Evolutionary conservation across 352 stramenopile genomes (phyloP).

Genomic region (Saprolegnia parasitica): DNA sequence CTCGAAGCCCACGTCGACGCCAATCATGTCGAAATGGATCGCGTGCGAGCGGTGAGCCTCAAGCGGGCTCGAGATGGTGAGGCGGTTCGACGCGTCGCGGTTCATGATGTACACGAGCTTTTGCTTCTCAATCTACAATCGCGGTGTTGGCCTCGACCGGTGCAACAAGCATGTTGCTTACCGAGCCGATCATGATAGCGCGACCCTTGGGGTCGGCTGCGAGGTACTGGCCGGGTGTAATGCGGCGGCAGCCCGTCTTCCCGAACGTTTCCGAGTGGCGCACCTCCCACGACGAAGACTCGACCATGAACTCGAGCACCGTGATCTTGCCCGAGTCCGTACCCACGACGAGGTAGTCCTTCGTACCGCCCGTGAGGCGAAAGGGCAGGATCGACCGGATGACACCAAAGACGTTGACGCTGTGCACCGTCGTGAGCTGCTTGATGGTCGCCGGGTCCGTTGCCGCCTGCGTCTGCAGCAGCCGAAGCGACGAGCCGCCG

Average conservation of each 20-base stretch:
- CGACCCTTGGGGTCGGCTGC: conserved; percentile 95
- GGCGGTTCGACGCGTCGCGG: conserved; percentile 87
- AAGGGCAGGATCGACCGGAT: conserved; percentile 92
- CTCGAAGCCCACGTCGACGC: conserved; percentile 98
- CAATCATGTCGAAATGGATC: conserved; percentile 93
- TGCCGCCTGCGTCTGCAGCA: conserved; percentile 60
- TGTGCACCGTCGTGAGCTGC: conserved; percentile 72
- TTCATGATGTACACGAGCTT: conserved; percentile 99
- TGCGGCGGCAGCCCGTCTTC: conserved; percentile 94
- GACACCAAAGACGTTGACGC: conserved; percentile 86
- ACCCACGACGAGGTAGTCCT: conserved; percentile 95
- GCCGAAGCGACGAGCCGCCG: conserved; percentile 90
- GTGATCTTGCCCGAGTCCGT: conserved; percentile 95
- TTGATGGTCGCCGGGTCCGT: conserved; percentile 58
- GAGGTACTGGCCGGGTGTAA: conserved; percentile 97
- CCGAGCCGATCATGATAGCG: conserved; percentile 92
- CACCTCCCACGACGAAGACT: conserved; percentile 64
- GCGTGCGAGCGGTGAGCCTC: conserved; percentile 96
- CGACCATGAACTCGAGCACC: conserved; percentile 91
- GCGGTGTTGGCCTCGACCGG: not conserved
- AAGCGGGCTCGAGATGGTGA: conserved; percentile 98
- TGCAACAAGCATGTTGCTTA: not conserved
- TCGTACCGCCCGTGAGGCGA: conserved; percentile 71
- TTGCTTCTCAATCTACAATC: conserved; percentile 92
- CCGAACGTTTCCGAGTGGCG: conserved; percentile 95